These are phyloP conservation scores for Eurotiales sp. DNA, from an alignment of 2,329 filamentous ascomycete genomes.

Conservation along the genomic window DNA sequence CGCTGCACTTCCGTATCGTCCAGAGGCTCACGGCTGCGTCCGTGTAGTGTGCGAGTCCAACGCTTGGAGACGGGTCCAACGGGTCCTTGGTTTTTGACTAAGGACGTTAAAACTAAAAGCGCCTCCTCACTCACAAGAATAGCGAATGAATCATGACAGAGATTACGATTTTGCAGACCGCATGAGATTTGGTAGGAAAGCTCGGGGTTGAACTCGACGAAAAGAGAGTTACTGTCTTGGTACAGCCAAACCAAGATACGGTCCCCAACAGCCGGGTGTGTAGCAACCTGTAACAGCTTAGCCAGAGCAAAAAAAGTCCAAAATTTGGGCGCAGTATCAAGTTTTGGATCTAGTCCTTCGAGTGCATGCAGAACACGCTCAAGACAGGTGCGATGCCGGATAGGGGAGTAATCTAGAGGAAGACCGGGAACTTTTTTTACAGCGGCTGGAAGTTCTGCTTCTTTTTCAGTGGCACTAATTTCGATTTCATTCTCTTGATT, in stretches of 20 bases:
- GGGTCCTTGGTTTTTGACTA: no score
- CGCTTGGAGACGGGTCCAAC: slow-evolving; percentile 12
- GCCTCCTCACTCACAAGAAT: slow-evolving; percentile 63
- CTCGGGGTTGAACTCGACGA: slow-evolving; percentile 63
- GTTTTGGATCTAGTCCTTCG: slow-evolving; percentile 49
- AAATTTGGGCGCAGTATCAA: slow-evolving; percentile 64
- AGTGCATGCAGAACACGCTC: slow-evolving; percentile 59
- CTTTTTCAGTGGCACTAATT: not conserved
- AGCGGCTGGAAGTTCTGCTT: not conserved
- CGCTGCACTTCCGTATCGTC: slow-evolving; percentile 55
- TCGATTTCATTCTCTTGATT: not conserved
- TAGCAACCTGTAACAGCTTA: slow-evolving; percentile 51
- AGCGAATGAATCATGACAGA: slow-evolving; percentile 50
- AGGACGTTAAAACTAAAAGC: slow-evolving; percentile 35
- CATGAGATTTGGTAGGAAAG: slow-evolving; percentile 56
- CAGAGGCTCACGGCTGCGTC: slow-evolving; percentile 47
- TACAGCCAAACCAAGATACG: slow-evolving; percentile 59
- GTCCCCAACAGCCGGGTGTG: slow-evolving; percentile 36
- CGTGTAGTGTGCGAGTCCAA: slow-evolving; percentile 35
- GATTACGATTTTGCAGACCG: slow-evolving; percentile 29
- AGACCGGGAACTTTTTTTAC: slow-evolving; percentile 10
- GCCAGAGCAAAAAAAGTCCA: slow-evolving; percentile 65
- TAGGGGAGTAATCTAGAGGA: slow-evolving; percentile 57
- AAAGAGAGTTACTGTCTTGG: slow-evolving; percentile 50
- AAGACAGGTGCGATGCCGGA: slow-evolving; percentile 62